Percentiles rank a stretch among this genome's conserved stretches.
phyloP scores from a whole-genome alignment of 441 rosid species.

The Lagerstroemia fauriei region DNA sequence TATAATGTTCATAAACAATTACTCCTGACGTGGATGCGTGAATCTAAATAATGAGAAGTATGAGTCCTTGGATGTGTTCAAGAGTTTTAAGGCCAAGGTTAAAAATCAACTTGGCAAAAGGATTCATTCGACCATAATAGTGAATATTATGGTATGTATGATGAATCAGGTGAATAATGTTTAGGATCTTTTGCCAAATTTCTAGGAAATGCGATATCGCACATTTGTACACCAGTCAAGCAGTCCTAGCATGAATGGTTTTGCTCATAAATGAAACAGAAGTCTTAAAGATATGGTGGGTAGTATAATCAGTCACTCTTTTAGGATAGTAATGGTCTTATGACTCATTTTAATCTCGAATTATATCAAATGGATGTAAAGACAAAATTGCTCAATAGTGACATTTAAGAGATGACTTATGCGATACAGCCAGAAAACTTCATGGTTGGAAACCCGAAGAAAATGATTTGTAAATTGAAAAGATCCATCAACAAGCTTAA shows the following conservation, averaged over 20 bases:
- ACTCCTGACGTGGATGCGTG: not conserved
- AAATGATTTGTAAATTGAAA: not conserved
- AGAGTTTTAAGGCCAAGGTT: constrained; percentile 8
- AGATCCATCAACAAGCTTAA: not conserved
- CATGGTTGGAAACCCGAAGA: too few species aligned
- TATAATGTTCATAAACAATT: constrained; percentile 6
- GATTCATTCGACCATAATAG: constrained; percentile 5
- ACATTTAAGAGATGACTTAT: not conserved
- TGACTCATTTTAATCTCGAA: too few species aligned
- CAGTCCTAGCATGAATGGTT: not conserved
- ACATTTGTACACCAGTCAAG: not conserved
- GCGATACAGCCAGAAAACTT: not conserved
- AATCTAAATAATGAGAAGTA: not conserved
- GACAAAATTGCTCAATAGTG: too few species aligned
- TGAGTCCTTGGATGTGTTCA: not conserved
- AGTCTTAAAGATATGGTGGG: constrained; percentile 4
- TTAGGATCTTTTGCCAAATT: not conserved
- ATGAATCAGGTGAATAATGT: not conserved
- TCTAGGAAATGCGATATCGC: constrained; percentile 1
- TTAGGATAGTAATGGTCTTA: too few species aligned
- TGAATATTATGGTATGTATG: constrained; percentile 1
- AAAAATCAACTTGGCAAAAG: not conserved
- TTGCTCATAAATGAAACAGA: not conserved
- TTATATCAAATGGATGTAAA: too few species aligned
- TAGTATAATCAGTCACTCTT: not conserved